Base-by-base conservation (phyloP, 805 yeast genomes). In the Metschnikowia cerradonensis region DNA sequence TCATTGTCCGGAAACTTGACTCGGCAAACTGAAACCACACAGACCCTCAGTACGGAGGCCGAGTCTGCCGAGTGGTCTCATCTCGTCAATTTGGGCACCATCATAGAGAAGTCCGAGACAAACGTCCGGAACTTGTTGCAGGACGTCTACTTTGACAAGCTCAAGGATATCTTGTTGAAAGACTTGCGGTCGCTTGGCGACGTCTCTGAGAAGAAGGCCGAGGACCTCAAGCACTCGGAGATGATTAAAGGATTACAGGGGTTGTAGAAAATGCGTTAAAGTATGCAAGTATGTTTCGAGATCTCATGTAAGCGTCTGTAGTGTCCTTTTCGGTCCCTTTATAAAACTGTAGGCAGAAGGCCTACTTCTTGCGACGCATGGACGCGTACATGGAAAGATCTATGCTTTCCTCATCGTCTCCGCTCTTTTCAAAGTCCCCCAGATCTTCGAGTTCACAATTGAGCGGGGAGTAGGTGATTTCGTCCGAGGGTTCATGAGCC, bases 131-230 rank as follows among this genome's bases (percentile, higher is more conserved):
- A 88, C 60, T 74, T 88, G 73, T 76, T 92, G 56, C 96, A 92
- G 67, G 96, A 90, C 56, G 97, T 92, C 26, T 92, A 92, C 67
- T 92, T 92, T 64, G 97, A 96, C 60, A 92, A 92, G 73, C 88
- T 96, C 17, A 83, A 88, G 62, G 97, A 92, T 63, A 85, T 94
- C 45, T 75, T 91, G 58, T 66, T 72, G 61, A 73, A 71, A 56
- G 78, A 73, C 56, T 66, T 73, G 57, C 59, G 78, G 49, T 64
- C 71, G 17, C 59, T 71, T 20, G 75, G 75, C 13, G 73, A 70
- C 53, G 56, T 66, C 30, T 56, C 62, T 17, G 66, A 58, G 10
- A 64, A 68, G 54, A 65, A 62, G 40, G 60, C 55, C 35, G 75
- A 70, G 38, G 64, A 65, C 34, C 48, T 52, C 41, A 68, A 60